Evolutionary conservation across 2,329 filamentous ascomycete species (phyloP), one percentile per base, ranked within the genome.

Genomic region (Rhinocladiella similis): DNA sequence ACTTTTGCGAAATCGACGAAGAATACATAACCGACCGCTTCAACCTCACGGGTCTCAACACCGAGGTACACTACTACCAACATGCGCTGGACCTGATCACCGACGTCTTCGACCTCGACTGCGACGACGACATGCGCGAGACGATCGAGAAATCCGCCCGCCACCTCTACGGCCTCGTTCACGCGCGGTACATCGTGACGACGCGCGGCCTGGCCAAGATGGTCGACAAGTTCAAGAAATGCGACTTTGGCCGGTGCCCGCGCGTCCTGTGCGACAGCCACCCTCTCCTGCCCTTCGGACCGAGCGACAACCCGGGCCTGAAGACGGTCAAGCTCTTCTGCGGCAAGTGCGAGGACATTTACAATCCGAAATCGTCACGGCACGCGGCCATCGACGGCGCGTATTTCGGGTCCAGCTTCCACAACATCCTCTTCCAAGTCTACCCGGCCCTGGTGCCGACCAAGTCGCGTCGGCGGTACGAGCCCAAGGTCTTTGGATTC

Each of bases 201-300:
- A 99, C 94, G 3, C 82, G 94, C 63, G 94, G 94, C 4, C 77
- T 99, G 53, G 86, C 89, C 7, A 99, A 99, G 74, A 99, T 99
- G 94, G 94, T 97, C 60, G 94, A 99, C 66, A 99, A 99, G 75
- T 99, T 96, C 76, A 99, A 99, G 71, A 96, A 96, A 72, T 89
- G 87, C 66, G 93, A 97, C 72, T 99, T 99, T 70, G 94, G 94
- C 65, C 97, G 97, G 79, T 99, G 94, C 71, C 94, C 94, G 5
- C 90, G 94, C 67, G 94, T 99, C 60, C 87, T 95, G 80, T 99
- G 94, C 77, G 87, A 95, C 68, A 89, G 88, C 10, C 92, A 99
- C 72, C 91, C 92, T 5, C 85, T 99, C 38, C 84, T 99, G 25
- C 94, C 94, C 45, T 95, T 97, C 85, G 94, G 94, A 62, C 88